Evolutionary conservation across 768 basidiomycete genomes (phyloP).

Genomic region (Tricholoma flavovirens): DNA sequence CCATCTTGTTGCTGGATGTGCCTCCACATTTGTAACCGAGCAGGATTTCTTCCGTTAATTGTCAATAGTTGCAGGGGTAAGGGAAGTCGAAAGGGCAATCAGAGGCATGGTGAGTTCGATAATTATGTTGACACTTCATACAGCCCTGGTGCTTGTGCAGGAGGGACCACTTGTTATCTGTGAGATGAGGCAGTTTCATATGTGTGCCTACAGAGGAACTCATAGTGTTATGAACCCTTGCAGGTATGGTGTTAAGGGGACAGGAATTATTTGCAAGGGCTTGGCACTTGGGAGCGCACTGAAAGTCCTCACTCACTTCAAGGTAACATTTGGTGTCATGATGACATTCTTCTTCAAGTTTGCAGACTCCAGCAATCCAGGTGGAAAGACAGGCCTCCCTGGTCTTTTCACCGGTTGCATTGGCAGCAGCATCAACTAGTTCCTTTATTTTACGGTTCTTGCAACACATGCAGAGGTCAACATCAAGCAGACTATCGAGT

Average conservation of each 20-base stretch:
- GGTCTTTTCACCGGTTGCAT: neutral
- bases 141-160: neutral
- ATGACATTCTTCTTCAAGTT: neutral
- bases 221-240: neutral
- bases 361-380: neutral
- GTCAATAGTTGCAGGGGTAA: neutral
- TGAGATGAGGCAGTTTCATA: neutral
- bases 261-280: neutral
- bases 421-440: neutral
- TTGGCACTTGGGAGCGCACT: neutral
- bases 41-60: neutral
- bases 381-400: neutral
- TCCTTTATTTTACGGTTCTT: neutral
- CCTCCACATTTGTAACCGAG: neutral
- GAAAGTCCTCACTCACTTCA: neutral
- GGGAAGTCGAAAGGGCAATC: neutral
- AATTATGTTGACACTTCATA: neutral
- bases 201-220: neutral
- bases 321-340: neutral
- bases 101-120: neutral
- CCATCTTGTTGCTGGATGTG: neutral
- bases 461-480: neutral
- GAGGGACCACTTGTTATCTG: neutral
- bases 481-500: neutral
- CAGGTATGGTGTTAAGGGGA: neutral